Conservation (phyloP, 2,329 filamentous ascomycete genomes). For the Colletotrichum ledebouriae region DNA sequence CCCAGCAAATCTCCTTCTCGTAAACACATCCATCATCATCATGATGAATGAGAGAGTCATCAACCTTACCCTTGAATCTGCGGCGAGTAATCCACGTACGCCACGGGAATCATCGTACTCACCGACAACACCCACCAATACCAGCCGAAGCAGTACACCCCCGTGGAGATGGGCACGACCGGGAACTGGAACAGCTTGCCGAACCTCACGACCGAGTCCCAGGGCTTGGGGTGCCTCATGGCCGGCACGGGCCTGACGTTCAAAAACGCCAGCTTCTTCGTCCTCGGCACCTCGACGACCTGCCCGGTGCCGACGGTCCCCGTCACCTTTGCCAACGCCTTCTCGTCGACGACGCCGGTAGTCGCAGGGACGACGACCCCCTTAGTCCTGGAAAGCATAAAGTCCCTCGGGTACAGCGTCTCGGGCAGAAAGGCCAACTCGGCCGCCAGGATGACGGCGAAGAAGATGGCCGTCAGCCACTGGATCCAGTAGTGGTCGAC, state of each 20-base stretch:
- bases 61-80: constrained; percentile 60
- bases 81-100: constrained; percentile 62
- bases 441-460: constrained; percentile 60
- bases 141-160: constrained; percentile 66
- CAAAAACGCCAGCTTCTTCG: constrained; percentile 58
- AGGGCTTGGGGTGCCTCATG: constrained; percentile 64
- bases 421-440: constrained; percentile 66
- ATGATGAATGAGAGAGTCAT: neutral
- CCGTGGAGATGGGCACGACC: constrained; percentile 59
- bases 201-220: constrained; percentile 61
- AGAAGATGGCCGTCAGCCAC: constrained; percentile 67
- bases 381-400: constrained; percentile 56
- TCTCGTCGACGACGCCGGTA: constrained; percentile 26
- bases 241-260: constrained; percentile 62
- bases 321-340: constrained; percentile 29
- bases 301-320: constrained; percentile 32
- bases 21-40: neutral
- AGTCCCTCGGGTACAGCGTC: constrained; percentile 67
- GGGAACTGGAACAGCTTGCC: constrained; percentile 60
- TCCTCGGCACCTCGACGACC: constrained; percentile 50
- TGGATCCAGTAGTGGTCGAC: constrained; percentile 64
- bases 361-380: constrained; percentile 10
- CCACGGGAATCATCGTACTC: constrained; percentile 65
- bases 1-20: too few species aligned
- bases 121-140: constrained; percentile 70